phyloP scores from a whole-genome alignment of 768 basidiomycete species.

The Tricholoma terreum region DNA sequence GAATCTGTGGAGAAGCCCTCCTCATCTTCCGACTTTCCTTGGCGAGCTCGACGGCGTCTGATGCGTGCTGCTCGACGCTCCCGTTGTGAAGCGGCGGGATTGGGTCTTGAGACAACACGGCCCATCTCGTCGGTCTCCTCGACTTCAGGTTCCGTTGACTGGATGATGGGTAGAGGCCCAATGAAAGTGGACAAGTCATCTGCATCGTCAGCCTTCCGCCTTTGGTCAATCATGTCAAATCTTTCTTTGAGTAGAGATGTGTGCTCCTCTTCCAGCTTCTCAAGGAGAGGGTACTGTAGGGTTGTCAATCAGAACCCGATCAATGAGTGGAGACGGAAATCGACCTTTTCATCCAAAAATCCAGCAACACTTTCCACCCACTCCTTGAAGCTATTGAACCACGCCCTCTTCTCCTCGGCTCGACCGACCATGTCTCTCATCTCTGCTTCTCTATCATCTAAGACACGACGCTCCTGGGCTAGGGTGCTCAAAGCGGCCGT shows the following conservation, averaged over 20 bases:
- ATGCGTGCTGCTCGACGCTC: slow-evolving; percentile 59
- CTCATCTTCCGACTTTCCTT: slow-evolving; percentile 25
- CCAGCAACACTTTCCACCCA: slow-evolving; percentile 80
- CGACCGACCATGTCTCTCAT: slow-evolving; percentile 70
- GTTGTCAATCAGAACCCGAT: slow-evolving; percentile 2
- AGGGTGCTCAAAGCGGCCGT: slow-evolving; percentile 54
- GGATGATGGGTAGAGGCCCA: slow-evolving; percentile 42
- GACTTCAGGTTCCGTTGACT: slow-evolving; percentile 23
- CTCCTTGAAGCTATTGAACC: slow-evolving; percentile 76
- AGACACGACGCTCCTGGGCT: slow-evolving; percentile 57
- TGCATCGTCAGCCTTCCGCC: slow-evolving; percentile 73
- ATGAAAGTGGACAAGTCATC: slow-evolving; percentile 77
- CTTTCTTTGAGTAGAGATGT: slow-evolving; percentile 73
- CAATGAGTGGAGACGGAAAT: neutral
- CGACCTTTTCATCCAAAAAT: slow-evolving; percentile 85
- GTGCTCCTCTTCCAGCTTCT: slow-evolving; percentile 75
- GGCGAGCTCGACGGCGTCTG: slow-evolving; percentile 50
- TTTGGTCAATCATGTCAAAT: slow-evolving; percentile 58
- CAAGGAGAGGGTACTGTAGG: slow-evolving; percentile 71
- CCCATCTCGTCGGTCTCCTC: slow-evolving; percentile 65
- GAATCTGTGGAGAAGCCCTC: slow-evolving; percentile 91
- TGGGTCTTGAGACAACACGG: slow-evolving; percentile 44
- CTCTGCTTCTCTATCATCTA: slow-evolving; percentile 67
- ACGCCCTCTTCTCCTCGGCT: slow-evolving; percentile 76
- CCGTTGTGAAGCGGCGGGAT: slow-evolving; percentile 42